These are phyloP conservation scores for Yamagishiella unicocca DNA, from an alignment of 139 green algal species.

Conservation along the genomic window DNA sequence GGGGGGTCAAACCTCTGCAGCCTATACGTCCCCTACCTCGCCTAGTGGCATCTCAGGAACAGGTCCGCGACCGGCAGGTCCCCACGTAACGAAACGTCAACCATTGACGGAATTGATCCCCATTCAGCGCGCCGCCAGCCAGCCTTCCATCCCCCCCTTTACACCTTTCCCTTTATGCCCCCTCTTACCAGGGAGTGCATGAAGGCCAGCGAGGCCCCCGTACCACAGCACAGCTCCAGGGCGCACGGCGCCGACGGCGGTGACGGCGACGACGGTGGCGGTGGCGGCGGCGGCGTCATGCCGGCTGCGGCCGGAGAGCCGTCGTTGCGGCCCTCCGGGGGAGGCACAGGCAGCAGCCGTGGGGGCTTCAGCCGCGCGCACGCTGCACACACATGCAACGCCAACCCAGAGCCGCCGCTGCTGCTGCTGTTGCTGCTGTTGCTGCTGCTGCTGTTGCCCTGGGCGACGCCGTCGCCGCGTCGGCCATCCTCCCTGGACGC, in stretches of 20 bases:
- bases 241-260: neutral
- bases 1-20: no score
- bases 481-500: no score
- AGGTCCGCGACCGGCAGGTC: no score
- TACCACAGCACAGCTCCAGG: constrained; percentile 42
- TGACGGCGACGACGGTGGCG: neutral
- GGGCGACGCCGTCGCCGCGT: no score
- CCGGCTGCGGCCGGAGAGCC: no score
- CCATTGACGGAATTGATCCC: neutral
- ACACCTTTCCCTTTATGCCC: neutral
- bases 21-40: no score
- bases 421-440: neutral
- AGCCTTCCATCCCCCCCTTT: neutral
- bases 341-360: no score
- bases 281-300: no score
- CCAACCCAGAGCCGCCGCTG: neutral
- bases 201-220: constrained; percentile 21
- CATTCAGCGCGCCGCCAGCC: neutral
- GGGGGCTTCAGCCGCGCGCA: neutral
- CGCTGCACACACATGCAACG: neutral
- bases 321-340: no score
- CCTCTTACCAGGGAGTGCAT: neutral
- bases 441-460: neutral
- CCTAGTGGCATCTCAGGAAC: no score
- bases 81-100: no score